A percentile compares a stretch with the other conserved stretches of the same genome.
Evolutionary conservation across 2,329 filamentous ascomycete species (phyloP).

Genomic region (Chrysoporthe puriensis): DNA sequence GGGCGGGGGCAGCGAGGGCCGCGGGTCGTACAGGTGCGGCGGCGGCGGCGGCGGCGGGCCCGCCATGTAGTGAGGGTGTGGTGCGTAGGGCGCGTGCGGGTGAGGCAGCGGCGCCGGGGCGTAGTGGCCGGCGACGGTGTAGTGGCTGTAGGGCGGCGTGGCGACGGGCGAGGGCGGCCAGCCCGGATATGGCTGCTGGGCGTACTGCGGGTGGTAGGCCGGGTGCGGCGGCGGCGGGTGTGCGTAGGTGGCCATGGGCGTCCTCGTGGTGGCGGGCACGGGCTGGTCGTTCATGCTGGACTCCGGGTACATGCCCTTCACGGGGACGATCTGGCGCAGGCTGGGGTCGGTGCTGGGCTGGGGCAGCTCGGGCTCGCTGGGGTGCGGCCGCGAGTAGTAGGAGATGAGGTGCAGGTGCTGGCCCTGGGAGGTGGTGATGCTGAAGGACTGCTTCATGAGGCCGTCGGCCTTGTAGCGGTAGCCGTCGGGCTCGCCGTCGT

Average conservation of each 20-base stretch:
- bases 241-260: constrained; percentile 58
- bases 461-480: constrained; percentile 96
- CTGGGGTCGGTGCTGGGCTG: constrained; percentile 81
- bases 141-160: constrained; percentile 58
- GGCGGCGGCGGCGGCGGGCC: constrained; percentile 36
- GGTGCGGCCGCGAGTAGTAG: constrained; percentile 85
- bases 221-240: constrained; percentile 31
- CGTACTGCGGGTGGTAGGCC: constrained; percentile 46
- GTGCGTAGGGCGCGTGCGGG: constrained; percentile 40
- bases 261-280: constrained; percentile 78
- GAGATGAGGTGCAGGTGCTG: constrained; percentile 97
- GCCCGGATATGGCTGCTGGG: constrained; percentile 47
- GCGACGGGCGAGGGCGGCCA: constrained; percentile 62
- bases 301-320: constrained; percentile 96
- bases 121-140: constrained; percentile 39
- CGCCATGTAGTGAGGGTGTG: constrained; percentile 34
- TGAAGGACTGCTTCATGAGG: constrained; percentile 99
- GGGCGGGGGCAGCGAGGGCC: constrained; percentile 32
- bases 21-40: constrained; percentile 33
- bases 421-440: constrained; percentile 86
- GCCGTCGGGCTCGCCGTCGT: constrained; percentile 83
- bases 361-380: constrained; percentile 71
- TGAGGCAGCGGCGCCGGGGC: constrained; percentile 25
- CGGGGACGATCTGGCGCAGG: constrained; percentile 80
- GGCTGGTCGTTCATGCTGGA: constrained; percentile 87